Percentiles rank a stretch among this genome's conserved stretches.
phyloP scores from a whole-genome alignment of 2,329 filamentous ascomycete genomes.

The Sarocladium strictum region DNA sequence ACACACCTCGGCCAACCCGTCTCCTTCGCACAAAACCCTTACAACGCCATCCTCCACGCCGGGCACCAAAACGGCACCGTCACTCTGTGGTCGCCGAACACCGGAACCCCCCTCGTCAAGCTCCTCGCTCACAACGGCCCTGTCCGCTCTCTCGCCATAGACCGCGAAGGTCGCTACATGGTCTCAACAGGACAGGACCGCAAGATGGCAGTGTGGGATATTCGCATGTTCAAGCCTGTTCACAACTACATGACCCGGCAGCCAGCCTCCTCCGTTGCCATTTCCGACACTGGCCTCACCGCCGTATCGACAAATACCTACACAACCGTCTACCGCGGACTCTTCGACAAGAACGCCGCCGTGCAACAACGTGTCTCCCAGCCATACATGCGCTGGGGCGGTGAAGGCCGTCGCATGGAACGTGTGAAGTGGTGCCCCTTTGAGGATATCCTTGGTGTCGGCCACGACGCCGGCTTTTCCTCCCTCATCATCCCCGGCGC shows the following conservation, averaged over 20 bases:
- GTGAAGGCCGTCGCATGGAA: conserved; percentile 75
- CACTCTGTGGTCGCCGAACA: conserved; percentile 93
- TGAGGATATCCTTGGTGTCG: conserved; percentile 84
- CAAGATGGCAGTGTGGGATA: conserved; percentile 93
- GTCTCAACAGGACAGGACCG: conserved; percentile 84
- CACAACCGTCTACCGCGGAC: conserved; percentile 82
- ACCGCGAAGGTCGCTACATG: conserved; percentile 92
- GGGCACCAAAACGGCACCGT: conserved; percentile 95
- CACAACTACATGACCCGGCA: conserved; percentile 80
- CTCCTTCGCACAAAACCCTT: conserved; percentile 79
- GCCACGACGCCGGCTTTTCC: conserved; percentile 80
- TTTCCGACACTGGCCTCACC: conserved; percentile 82
- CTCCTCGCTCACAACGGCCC: conserved; percentile 85
- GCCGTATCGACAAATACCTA: conserved; percentile 90
- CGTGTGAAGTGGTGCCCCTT: conserved; percentile 88
- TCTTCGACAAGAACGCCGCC: conserved; percentile 67
- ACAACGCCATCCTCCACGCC: conserved; percentile 86
- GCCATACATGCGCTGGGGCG: conserved; percentile 91
- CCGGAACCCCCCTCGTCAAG: conserved; percentile 79
- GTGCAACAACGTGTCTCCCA: conserved; percentile 76
- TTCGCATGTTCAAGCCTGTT: conserved; percentile 88
- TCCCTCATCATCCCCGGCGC: conserved; percentile 87
- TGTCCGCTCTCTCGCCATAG: conserved; percentile 76
- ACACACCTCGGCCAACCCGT: conserved; percentile 81
- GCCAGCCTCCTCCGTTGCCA: conserved; percentile 76